Percentiles rank a stretch among this genome's conserved stretches.
phyloP scores from a whole-genome alignment of 371 early-diverging fungal species.

The Rhizopus stolonifer region DNA sequence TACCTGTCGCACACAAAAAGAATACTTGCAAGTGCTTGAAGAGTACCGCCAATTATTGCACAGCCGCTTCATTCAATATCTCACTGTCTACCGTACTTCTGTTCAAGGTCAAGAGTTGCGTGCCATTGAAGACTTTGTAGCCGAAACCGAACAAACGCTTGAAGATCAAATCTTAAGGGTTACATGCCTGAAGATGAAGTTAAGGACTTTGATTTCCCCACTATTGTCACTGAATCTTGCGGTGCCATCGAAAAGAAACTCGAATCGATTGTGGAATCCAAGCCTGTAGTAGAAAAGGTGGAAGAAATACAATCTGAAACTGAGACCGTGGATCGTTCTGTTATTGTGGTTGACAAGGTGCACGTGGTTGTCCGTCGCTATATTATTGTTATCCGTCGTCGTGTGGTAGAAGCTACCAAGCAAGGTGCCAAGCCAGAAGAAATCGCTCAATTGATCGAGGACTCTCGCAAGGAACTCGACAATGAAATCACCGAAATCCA shows the following conservation, averaged over 20 bases:
- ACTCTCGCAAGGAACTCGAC: constrained; percentile 20
- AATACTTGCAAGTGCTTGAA: constrained; percentile 25
- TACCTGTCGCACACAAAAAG: constrained; percentile 23
- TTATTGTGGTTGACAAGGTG: constrained; percentile 17
- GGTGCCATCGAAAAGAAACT: constrained; percentile 14
- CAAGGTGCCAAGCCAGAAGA: constrained; percentile 17
- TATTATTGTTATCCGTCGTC: constrained; percentile 17
- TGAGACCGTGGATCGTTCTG: constrained; percentile 11
- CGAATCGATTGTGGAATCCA: constrained; percentile 5
- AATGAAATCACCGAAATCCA: constrained; percentile 11
- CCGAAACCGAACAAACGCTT: constrained; percentile 14
- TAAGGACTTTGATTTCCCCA: constrained; percentile 6
- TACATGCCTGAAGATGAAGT: constrained; percentile 15
- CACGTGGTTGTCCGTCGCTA: constrained; percentile 26
- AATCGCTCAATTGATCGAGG: constrained; percentile 12
- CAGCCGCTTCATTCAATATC: constrained; percentile 19
- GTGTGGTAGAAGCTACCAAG: constrained; percentile 13
- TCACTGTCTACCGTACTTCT: constrained; percentile 15
- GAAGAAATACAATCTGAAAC: constrained; percentile 8
- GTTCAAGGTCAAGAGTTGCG: constrained; percentile 6
- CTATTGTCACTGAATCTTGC: constrained; percentile 3
- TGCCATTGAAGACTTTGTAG: constrained; percentile 9
- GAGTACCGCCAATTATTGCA: constrained; percentile 24
- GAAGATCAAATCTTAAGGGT: constrained; percentile 15
- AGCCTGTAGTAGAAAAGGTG: constrained; percentile 1